Percentiles rank a stretch among this genome's conserved stretches.
Conservation (phyloP, 2,329 filamentous ascomycete genomes). For the Cladosporium velox region DNA sequence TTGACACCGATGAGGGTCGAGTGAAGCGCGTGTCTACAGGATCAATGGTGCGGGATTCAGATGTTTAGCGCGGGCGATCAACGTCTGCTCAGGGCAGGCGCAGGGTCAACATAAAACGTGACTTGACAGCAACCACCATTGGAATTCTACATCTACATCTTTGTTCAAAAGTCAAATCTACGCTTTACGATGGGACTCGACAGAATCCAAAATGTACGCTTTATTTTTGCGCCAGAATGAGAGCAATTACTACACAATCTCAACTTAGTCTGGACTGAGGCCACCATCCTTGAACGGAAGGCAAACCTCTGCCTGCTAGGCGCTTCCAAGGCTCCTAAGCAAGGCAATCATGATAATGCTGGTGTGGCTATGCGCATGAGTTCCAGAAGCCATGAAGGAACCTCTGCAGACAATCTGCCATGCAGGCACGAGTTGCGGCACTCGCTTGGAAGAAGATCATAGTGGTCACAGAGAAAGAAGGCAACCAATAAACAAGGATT, state of each 20-base stretch:
- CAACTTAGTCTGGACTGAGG: background rate
- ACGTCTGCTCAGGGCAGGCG: slow-evolving; percentile 5
- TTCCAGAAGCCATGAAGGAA: background rate
- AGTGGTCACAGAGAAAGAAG: background rate
- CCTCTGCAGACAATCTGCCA: background rate
- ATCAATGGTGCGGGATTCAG: slow-evolving; percentile 8
- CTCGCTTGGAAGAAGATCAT: background rate
- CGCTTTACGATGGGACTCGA: no score
- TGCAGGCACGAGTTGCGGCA: background rate
- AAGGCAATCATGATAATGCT: background rate
- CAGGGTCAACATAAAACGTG: background rate
- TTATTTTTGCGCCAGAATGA: background rate
- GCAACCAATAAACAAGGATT: background rate
- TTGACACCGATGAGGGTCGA: slow-evolving; percentile 14
- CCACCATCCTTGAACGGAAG: background rate
- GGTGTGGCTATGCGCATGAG: background rate
- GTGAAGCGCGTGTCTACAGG: slow-evolving; percentile 7
- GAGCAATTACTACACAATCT: background rate
- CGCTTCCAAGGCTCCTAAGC: background rate
- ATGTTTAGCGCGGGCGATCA: slow-evolving; percentile 10
- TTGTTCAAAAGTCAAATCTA: no score
- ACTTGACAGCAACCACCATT: background rate
- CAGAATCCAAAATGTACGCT: background rate
- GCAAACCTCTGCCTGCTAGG: background rate
- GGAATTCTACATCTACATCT: background rate